These are phyloP conservation scores for Galeopsis tetrahit DNA, from an alignment of 257 asterid genomes.

Conservation along the genomic window DNA sequence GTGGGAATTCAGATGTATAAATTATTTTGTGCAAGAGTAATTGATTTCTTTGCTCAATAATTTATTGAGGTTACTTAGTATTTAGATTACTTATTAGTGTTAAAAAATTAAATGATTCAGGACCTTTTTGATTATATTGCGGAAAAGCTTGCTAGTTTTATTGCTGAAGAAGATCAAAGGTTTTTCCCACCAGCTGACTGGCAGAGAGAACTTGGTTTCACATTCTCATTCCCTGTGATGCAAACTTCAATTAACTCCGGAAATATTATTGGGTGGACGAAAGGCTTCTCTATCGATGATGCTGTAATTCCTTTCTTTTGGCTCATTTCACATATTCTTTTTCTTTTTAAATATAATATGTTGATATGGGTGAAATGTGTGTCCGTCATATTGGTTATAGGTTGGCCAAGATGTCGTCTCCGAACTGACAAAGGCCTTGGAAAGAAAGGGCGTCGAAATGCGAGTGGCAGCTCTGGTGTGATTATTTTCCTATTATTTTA, in stretches of 20 bases:
- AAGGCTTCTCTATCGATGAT: conserved; percentile 84
- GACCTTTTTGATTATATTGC: conserved; percentile 69
- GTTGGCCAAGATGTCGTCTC: conserved; percentile 84
- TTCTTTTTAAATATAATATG: too few species aligned
- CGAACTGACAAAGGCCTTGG: conserved; percentile 74
- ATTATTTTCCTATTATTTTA: not conserved
- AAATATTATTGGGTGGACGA: conserved; percentile 77
- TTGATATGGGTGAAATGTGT: too few species aligned
- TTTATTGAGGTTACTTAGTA: not conserved
- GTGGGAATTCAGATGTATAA: conserved; percentile 59
- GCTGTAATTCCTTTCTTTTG: conserved; percentile 39
- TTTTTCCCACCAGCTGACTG: conserved; percentile 54
- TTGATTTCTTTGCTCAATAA: not conserved
- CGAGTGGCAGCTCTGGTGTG: conserved; percentile 82
- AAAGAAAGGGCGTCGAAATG: conserved; percentile 71
- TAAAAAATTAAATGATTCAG: conserved; percentile 43
- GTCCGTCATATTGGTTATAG: conserved; percentile 39
- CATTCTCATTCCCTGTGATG: conserved; percentile 83
- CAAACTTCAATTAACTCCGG: conserved; percentile 78
- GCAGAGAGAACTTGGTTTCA: conserved; percentile 74
- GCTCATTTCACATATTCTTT: conserved; percentile 10
- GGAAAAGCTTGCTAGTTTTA: conserved; percentile 61
- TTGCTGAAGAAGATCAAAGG: conserved; percentile 58
- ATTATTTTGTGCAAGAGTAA: not conserved
- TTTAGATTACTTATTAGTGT: not conserved